Evolutionary conservation across 1,284 basidiomycete genomes (phyloP).

Genomic region (Sanghuangporus sanghuang): DNA sequence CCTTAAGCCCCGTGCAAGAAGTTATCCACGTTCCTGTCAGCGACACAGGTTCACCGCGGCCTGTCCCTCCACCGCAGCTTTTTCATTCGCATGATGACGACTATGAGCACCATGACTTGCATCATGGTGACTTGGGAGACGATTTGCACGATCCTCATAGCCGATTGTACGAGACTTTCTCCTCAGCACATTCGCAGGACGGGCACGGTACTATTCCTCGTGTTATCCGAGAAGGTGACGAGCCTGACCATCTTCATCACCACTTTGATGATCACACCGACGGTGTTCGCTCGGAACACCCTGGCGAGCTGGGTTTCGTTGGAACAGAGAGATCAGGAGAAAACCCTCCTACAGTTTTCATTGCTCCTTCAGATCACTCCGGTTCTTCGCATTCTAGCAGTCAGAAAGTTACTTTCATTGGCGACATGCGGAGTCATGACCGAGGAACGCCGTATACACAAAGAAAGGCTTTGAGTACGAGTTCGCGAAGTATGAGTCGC

Average conservation of each 20-base stretch:
- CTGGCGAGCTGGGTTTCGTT: constrained; percentile 5
- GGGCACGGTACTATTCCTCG: not conserved
- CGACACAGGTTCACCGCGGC: constrained; percentile 5
- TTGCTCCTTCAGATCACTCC: constrained; percentile 7
- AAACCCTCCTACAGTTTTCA: not conserved
- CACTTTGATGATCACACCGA: not conserved
- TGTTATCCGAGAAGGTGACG: constrained; percentile 1
- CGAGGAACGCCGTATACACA: not conserved
- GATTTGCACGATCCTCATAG: constrained; percentile 13
- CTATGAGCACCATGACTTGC: not conserved
- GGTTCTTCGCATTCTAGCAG: constrained; percentile 3
- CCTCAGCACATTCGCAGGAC: constrained; percentile 4
- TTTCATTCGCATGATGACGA: not conserved
- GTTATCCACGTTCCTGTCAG: not conserved
- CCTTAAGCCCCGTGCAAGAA: constrained; percentile 7
- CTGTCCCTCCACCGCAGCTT: constrained; percentile 6
- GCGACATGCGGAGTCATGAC: not conserved
- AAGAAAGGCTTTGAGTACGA: not conserved
- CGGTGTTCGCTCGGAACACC: not conserved
- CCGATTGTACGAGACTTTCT: constrained; percentile 14
- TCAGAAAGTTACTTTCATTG: constrained; percentile 11
- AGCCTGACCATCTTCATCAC: not conserved
- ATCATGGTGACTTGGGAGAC: constrained; percentile 1
- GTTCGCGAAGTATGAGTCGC: not conserved
- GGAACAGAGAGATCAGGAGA: constrained; percentile 1